A percentile compares a stretch with the other conserved stretches of the same genome.
Evolutionary conservation across 2,329 filamentous ascomycete genomes (phyloP).

Genomic region (Sporothrix brasiliensis): DNA sequence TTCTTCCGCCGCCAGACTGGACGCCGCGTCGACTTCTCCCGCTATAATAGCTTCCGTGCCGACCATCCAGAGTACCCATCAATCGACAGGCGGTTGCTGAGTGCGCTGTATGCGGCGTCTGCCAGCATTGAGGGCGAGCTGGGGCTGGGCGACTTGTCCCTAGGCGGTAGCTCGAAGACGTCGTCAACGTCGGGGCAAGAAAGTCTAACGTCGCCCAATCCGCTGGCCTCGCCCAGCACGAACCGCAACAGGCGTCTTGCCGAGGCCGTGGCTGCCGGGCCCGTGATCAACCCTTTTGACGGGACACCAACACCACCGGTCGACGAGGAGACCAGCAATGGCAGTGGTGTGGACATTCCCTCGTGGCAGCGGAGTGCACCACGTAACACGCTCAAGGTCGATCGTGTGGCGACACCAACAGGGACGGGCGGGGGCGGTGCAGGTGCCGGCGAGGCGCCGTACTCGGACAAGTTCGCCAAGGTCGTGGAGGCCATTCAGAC

Average conservation of each 20-base stretch:
- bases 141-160: not conserved
- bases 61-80: slow-evolving; percentile 33
- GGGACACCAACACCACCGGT: slow-evolving; percentile 32
- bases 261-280: slow-evolving; percentile 28
- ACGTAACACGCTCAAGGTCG: slow-evolving; percentile 52
- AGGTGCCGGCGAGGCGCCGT: slow-evolving; percentile 58
- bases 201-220: not conserved
- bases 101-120: slow-evolving; percentile 40
- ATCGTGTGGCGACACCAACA: slow-evolving; percentile 38
- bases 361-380: slow-evolving; percentile 56
- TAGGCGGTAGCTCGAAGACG: not conserved
- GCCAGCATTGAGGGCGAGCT: not conserved
- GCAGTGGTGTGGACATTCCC: slow-evolving; percentile 28
- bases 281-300: slow-evolving; percentile 34
- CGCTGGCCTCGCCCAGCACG: not conserved
- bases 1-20: slow-evolving; percentile 37
- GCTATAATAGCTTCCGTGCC: slow-evolving; percentile 35
- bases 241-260: slow-evolving; percentile 31
- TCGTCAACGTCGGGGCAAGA: not conserved
- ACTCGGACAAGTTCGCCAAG: slow-evolving; percentile 80
- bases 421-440: slow-evolving; percentile 34
- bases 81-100: slow-evolving; percentile 36
- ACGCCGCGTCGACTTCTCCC: slow-evolving; percentile 35
- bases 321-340: not conserved
- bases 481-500: slow-evolving; percentile 83